Conservation (phyloP, 306 rosid genomes). For the Prinsepia uniflora region DNA sequence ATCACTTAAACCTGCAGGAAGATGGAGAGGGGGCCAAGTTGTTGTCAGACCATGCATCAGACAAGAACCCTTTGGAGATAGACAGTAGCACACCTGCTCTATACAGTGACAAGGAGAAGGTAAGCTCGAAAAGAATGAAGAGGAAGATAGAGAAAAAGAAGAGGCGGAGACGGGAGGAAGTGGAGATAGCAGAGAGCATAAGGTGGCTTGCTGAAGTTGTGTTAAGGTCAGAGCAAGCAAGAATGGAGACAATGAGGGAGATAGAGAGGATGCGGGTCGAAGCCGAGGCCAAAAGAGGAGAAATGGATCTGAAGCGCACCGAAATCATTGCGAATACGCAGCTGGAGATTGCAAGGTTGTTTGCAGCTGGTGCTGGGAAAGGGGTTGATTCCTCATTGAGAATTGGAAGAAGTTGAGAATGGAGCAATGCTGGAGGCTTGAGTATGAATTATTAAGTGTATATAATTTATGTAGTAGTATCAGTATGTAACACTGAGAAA, state of each 20-base stretch:
- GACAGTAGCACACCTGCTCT: slow-evolving; percentile 92
- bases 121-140: slow-evolving; percentile 49
- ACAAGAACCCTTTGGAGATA: slow-evolving; percentile 61
- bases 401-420: slow-evolving; percentile 73
- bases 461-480: slow-evolving; percentile 12
- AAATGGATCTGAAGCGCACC: slow-evolving; percentile 84
- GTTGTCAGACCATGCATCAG: slow-evolving; percentile 56
- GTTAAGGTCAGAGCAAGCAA: slow-evolving; percentile 70
- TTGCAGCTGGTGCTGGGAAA: slow-evolving; percentile 61
- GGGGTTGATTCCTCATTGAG: slow-evolving; percentile 83
- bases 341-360: slow-evolving; percentile 88
- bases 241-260: slow-evolving; percentile 88
- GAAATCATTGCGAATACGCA: slow-evolving; percentile 92
- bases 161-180: slow-evolving; percentile 31
- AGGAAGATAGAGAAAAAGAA: slow-evolving; percentile 40
- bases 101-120: slow-evolving; percentile 59
- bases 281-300: slow-evolving; percentile 90
- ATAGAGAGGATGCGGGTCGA: slow-evolving; percentile 90
- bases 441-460: background rate
- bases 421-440: background rate
- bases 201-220: slow-evolving; percentile 93
- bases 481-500: background rate
- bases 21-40: slow-evolving; percentile 52
- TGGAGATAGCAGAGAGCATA: slow-evolving; percentile 80
- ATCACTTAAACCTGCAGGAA: slow-evolving; percentile 37